Base-by-base conservation (phyloP, 2,329 filamentous ascomycete genomes). In the Thermoascus crustaceus region DNA sequence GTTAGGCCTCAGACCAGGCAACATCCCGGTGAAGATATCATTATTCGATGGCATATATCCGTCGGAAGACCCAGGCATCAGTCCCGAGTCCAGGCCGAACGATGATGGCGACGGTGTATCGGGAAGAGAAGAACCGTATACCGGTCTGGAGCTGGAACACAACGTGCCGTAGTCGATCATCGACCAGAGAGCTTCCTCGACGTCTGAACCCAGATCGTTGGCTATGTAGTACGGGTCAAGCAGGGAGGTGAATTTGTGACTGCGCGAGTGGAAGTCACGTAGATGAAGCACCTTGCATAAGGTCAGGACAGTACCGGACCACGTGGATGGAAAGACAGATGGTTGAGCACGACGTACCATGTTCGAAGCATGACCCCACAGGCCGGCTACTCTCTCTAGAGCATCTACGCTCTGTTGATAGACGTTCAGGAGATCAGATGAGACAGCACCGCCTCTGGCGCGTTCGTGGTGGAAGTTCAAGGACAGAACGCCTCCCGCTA, bases 141-240 rank as follows among this genome's bases (percentile, higher is more conserved):
- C n/a, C n/a, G 21, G 21, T n/a, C 21, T 23, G 7, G 21, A 23
- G 21, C n/a, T 23, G n/a, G 21, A 23, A n/a, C 21, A 23, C 7
- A 48, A 16, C 8, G 38, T 44, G 2, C 34, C 40, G 35, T 52
- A 52, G 13, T 52, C 49, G 11, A 50, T 39, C 46, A 52, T 50
- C 18, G 49, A 43, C 44, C 47, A 49, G 8, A 47, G 25, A 4
- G 38, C 30, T 2, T 40, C 38, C 11, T 46, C 37, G 1, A 40
- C 40, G 6, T 31, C 34, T 17, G 39, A 22, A 13, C 47, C 39
- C 5, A 52, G 25, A 14, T 52, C 47, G 19, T 47, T 41, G 6
- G 25, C 35, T 4, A 48, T 13, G 18, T 32, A 44, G 9, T 18
- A 32, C 4, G 44, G 39, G 10, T 49, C 43, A 5, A 52, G 38